These are phyloP conservation scores for Cymodocea nodosa DNA, from an alignment of 116 monocot genomes.

Conservation along the genomic window DNA sequence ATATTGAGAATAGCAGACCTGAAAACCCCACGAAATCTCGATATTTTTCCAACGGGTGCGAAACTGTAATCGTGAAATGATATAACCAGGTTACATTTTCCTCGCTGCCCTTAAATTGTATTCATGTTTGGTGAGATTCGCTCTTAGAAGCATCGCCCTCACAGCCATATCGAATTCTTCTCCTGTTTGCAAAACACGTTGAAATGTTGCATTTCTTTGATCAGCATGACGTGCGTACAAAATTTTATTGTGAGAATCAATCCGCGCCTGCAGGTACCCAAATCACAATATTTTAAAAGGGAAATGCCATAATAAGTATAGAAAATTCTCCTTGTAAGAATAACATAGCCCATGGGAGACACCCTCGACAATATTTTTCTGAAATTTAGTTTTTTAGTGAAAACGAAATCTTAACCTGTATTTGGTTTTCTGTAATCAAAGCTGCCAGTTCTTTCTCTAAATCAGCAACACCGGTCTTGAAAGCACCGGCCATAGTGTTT, in stretches of 20 bases:
- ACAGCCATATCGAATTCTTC: constrained; percentile 76
- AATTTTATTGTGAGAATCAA: constrained; percentile 98
- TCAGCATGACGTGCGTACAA: constrained; percentile 91
- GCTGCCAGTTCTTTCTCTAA: constrained; percentile 91
- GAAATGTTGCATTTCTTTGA: constrained; percentile 87
- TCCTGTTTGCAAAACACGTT: constrained; percentile 70
- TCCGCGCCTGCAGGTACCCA: constrained; percentile 52
- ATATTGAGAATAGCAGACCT: too few relatives aligned
- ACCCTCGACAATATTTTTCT: too few relatives aligned
- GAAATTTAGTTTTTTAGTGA: too few relatives aligned
- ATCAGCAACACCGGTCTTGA: constrained; percentile 61
- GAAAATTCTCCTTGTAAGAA: not conserved
- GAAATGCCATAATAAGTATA: not conserved
- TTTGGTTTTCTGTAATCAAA: constrained; percentile 82
- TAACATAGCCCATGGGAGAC: too few relatives aligned
- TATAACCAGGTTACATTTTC: constrained; percentile 13
- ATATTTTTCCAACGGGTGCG: too few relatives aligned
- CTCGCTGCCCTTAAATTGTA: constrained; percentile 26
- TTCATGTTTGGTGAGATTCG: constrained; percentile 79
- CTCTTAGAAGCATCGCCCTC: constrained; percentile 63
- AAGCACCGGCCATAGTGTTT: constrained; percentile 79
- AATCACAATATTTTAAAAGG: not conserved
- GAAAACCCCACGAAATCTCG: too few relatives aligned
- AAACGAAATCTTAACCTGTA: constrained; percentile 28
- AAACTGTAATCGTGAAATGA: not conserved